phyloP scores from a whole-genome alignment of 352 stramenopile species.

The Phytophthora syringae region DNA sequence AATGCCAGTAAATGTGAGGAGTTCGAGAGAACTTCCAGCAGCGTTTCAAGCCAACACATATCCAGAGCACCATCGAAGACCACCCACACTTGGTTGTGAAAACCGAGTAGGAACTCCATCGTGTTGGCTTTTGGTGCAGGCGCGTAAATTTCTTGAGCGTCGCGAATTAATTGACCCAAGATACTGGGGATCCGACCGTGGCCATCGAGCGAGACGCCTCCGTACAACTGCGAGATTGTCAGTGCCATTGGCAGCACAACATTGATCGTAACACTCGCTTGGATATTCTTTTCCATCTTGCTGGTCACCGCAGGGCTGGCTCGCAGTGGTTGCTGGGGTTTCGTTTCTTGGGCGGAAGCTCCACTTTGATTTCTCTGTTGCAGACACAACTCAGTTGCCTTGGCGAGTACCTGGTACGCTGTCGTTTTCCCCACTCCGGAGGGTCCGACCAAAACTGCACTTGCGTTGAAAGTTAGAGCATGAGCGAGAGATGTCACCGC shows the following conservation, averaged over 20 bases:
- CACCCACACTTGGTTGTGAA: constrained; percentile 45
- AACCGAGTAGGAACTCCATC: constrained; percentile 4
- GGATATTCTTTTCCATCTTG: background rate
- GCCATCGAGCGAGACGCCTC: constrained; percentile 39
- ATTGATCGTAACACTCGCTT: constrained; percentile 13
- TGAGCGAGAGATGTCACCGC: constrained; percentile 17
- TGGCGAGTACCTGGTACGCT: constrained; percentile 42
- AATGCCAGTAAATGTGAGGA: constrained; percentile 30
- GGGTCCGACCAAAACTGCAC: constrained; percentile 33
- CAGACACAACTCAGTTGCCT: constrained; percentile 27
- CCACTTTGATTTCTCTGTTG: background rate
- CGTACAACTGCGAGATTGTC: constrained; percentile 57
- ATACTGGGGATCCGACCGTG: constrained; percentile 47
- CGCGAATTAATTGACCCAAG: constrained; percentile 37
- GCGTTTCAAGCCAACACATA: constrained; percentile 45
- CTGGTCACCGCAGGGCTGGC: background rate
- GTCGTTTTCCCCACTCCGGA: constrained; percentile 49
- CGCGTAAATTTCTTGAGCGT: constrained; percentile 39
- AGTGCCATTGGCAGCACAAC: constrained; percentile 50
- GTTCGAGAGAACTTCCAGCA: constrained; percentile 39
- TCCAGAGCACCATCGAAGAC: constrained; percentile 54
- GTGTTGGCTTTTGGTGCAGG: background rate
- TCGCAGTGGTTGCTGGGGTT: background rate
- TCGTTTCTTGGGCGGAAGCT: background rate
- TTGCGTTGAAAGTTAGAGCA: constrained; percentile 20